Evolutionary conservation across 1,284 basidiomycete genomes (phyloP).

Genomic region (Acaromyces ingoldii): DNA sequence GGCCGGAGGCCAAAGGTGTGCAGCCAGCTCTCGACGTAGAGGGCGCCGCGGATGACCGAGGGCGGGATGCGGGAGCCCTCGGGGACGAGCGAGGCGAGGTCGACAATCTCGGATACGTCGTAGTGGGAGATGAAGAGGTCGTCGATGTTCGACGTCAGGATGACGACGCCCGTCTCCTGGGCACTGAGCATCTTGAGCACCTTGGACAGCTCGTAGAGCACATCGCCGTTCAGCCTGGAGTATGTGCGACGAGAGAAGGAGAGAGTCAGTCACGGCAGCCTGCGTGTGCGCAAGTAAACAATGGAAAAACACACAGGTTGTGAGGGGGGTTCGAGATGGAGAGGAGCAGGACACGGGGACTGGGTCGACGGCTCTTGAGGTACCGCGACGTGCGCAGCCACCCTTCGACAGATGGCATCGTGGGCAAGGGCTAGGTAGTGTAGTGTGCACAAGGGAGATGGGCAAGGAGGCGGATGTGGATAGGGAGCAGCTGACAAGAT

Average conservation of each 20-base stretch:
- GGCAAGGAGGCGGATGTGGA: too few species aligned
- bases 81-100: background rate
- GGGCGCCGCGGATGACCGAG: background rate
- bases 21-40: background rate
- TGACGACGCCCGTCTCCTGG: constrained; percentile 8
- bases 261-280: background rate
- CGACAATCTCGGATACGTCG: constrained; percentile 7
- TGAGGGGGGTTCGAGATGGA: constrained; percentile 10
- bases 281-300: background rate
- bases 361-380: constrained; percentile 8
- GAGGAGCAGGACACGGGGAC: constrained; percentile 9
- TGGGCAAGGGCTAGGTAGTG: background rate
- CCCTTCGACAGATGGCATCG: background rate
- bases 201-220: constrained; percentile 3
- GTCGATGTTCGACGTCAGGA: constrained; percentile 2
- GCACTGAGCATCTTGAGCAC: background rate
- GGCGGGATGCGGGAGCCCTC: background rate
- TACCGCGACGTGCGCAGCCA: background rate
- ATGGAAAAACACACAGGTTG: constrained; percentile 5
- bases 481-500: too few species aligned
- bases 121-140: constrained; percentile 10
- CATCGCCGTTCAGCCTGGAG: background rate
- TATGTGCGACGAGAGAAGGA: background rate
- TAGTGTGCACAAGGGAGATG: too few species aligned
- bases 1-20: background rate